phyloP scores from a whole-genome alignment of 2,329 filamentous ascomycete genomes.

The Fusarium mangiferae region DNA sequence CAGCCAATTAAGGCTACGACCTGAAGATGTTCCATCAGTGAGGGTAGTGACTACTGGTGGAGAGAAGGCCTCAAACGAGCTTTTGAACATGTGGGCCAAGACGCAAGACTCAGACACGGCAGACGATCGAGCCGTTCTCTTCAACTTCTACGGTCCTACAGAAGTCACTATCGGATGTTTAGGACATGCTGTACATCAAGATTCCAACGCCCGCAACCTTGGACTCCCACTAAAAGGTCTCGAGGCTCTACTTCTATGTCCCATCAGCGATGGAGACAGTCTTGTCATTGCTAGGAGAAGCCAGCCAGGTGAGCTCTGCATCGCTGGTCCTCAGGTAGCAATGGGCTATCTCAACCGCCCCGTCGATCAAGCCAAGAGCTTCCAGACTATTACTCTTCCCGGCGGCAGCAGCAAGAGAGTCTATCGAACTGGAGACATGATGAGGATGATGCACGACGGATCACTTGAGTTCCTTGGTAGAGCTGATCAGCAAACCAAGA shows the following conservation, averaged over 20 bases:
- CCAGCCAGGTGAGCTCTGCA: constrained; percentile 15
- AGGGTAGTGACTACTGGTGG: constrained; percentile 21
- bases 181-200: background rate
- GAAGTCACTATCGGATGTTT: constrained; percentile 27
- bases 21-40: constrained; percentile 8
- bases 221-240: constrained; percentile 12
- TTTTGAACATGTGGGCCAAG: constrained; percentile 1
- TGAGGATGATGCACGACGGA: constrained; percentile 28
- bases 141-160: constrained; percentile 26
- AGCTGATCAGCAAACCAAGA: constrained; percentile 24
- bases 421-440: constrained; percentile 27
- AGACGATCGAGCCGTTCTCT: background rate
- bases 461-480: constrained; percentile 18
- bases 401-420: background rate
- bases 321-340: constrained; percentile 19
- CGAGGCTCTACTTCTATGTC: background rate
- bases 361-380: constrained; percentile 8
- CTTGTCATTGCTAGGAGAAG: background rate
- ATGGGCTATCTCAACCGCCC: constrained; percentile 22
- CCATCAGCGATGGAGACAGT: fast-evolving
- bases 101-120: fast-evolving
- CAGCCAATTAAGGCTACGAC: constrained; percentile 1
- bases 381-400: background rate
- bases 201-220: constrained; percentile 26
- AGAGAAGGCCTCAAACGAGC: constrained; percentile 22